phyloP scores from a whole-genome alignment of 1,284 basidiomycete genomes.

The Ustilago vetiveriae region DNA sequence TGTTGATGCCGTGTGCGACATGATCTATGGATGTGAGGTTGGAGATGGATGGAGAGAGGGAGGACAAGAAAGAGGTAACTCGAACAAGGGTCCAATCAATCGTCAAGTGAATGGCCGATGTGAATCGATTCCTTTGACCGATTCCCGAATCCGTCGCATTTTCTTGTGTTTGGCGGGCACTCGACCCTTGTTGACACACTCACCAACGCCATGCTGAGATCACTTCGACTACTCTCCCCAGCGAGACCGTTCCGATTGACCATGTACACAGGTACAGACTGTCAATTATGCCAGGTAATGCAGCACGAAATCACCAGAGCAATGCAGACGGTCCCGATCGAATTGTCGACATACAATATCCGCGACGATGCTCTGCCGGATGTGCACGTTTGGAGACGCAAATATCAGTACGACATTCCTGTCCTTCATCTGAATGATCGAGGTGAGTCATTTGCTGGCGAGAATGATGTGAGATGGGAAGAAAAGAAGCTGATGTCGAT shows the following conservation, averaged over 20 bases:
- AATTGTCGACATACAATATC: constrained; percentile 59
- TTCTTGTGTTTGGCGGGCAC: not conserved
- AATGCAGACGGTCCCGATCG: constrained; percentile 27
- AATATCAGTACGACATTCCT: constrained; percentile 66
- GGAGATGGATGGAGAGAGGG: not conserved
- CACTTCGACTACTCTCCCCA: constrained; percentile 1
- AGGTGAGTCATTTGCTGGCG: no score
- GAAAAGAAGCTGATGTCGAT: not conserved
- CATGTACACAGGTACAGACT: constrained; percentile 63
- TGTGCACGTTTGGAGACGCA: constrained; percentile 58
- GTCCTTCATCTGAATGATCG: constrained; percentile 51
- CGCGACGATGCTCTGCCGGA: constrained; percentile 54
- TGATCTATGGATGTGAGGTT: not conserved
- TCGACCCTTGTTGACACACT: not conserved
- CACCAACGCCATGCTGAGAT: constrained; percentile 11
- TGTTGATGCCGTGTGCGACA: not conserved
- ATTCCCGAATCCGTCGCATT: constrained; percentile 10
- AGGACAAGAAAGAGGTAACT: no score
- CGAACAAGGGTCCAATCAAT: constrained; percentile 20
- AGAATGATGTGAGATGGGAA: no score
- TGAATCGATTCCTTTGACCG: not conserved
- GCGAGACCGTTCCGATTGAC: constrained; percentile 26
- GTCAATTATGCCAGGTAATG: constrained; percentile 61
- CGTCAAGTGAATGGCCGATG: not conserved
- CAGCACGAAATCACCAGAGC: constrained; percentile 44